Evolutionary conservation across 2,329 filamentous ascomycete genomes (phyloP).

Genomic region (Rhinocladiella mackenziei): DNA sequence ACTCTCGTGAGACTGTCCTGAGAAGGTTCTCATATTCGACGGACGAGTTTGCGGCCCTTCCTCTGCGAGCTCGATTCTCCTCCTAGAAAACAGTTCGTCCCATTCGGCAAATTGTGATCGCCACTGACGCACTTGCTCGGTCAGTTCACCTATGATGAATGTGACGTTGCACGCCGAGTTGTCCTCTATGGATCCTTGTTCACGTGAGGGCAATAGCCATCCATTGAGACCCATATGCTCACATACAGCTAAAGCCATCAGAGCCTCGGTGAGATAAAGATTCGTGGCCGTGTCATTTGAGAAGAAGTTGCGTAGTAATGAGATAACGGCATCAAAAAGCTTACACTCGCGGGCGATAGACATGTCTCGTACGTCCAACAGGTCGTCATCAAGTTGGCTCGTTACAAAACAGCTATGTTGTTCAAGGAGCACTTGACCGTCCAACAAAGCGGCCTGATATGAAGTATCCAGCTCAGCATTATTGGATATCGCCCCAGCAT

Average conservation of each 20-base stretch:
- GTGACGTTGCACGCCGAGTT: conserved; percentile 44
- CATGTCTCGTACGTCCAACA: conserved; percentile 38
- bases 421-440: conserved; percentile 31
- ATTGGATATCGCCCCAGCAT: conserved; percentile 38
- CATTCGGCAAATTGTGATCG: conserved; percentile 65
- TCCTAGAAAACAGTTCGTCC: conserved; percentile 64
- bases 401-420: conserved; percentile 27
- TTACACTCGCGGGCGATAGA: conserved; percentile 25
- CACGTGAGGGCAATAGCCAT: conserved; percentile 65
- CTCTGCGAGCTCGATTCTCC: conserved; percentile 54
- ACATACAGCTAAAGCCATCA: conserved; percentile 79
- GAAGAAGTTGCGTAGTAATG: conserved; percentile 73
- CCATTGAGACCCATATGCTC: conserved; percentile 79
- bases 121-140: conserved; percentile 60
- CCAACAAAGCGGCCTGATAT: conserved; percentile 43
- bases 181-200: conserved; percentile 38
- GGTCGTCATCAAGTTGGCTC: conserved; percentile 47
- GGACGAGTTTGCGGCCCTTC: conserved; percentile 10
- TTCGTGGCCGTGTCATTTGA: conserved; percentile 90
- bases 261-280: conserved; percentile 74
- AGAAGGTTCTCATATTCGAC: background rate
- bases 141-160: conserved; percentile 55
- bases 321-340: conserved; percentile 50
- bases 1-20: conserved; percentile 7
- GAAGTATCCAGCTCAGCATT: conserved; percentile 40